Evolutionary conservation across 257 asterid genomes (phyloP).

Genomic region (Linaria vulgaris): DNA sequence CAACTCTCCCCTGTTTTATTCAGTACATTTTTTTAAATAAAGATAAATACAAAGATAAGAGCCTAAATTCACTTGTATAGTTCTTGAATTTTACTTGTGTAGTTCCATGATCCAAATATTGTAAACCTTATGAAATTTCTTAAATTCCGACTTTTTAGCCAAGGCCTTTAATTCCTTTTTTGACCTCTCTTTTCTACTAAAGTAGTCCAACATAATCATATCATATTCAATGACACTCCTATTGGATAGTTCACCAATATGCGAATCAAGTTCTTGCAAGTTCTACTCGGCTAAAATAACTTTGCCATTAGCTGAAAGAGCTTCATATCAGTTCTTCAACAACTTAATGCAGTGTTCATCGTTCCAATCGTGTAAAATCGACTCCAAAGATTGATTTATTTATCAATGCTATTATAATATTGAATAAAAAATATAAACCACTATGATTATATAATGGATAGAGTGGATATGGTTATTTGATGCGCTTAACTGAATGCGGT

Average conservation of each 20-base stretch:
- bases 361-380: slow-evolving; percentile 96
- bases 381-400: slow-evolving; percentile 36
- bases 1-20: no score
- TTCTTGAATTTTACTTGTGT: slow-evolving; percentile 33
- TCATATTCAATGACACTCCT: slow-evolving; percentile 63
- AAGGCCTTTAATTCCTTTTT: slow-evolving; percentile 69
- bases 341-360: slow-evolving; percentile 70
- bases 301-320: slow-evolving; percentile 76
- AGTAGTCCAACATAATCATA: slow-evolving; percentile 79
- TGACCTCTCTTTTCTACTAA: slow-evolving; percentile 95
- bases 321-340: slow-evolving; percentile 69
- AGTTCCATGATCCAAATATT: slow-evolving; percentile 81
- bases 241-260: slow-evolving; percentile 46
- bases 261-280: slow-evolving; percentile 75
- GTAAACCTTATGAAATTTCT: slow-evolving; percentile 45
- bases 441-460: no score
- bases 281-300: slow-evolving; percentile 68
- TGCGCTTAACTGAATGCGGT: no score
- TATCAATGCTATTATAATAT: neutral
- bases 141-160: slow-evolving; percentile 80
- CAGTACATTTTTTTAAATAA: no score
- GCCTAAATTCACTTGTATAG: no score
- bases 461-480: no score
- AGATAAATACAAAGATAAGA: no score
- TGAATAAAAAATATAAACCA: no score